phyloP scores from a whole-genome alignment of 768 basidiomycete genomes.

The Gloeostereum incarnatum region DNA sequence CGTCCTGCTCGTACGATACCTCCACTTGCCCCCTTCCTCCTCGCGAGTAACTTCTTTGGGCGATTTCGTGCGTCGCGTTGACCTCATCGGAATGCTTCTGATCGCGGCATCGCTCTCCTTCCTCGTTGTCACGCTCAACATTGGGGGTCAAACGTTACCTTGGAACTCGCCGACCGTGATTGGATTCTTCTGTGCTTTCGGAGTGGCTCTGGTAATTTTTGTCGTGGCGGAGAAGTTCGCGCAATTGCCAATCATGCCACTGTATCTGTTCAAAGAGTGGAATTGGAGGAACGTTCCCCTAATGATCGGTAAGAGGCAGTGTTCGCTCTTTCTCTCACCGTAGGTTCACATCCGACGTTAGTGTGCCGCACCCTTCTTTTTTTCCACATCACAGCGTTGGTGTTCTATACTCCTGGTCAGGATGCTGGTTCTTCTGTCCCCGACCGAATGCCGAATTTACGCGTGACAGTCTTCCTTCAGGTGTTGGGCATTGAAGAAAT shows the following conservation, averaged over 20 bases:
- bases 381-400: conserved; percentile 16
- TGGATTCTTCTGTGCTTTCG: conserved; percentile 13
- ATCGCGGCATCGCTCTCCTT: conserved; percentile 14
- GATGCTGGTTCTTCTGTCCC: background rate
- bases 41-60: conserved; percentile 5
- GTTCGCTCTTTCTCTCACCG: background rate
- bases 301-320: conserved; percentile 11
- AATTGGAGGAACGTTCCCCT: conserved; percentile 18
- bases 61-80: conserved; percentile 9
- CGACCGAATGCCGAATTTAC: background rate
- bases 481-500: conserved; percentile 13
- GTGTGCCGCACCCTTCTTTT: conserved; percentile 13
- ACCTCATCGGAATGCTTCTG: conserved; percentile 15
- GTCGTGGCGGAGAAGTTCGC: conserved; percentile 14
- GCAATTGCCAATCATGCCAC: conserved; percentile 12
- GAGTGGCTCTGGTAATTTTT: conserved; percentile 12
- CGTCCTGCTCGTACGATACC: conserved; percentile 10
- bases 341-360: conserved; percentile 1
- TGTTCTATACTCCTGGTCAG: conserved; percentile 5
- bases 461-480: conserved; percentile 13
- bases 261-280: conserved; percentile 14
- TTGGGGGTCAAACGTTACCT: conserved; percentile 15
- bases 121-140: conserved; percentile 15
- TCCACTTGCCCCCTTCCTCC: conserved; percentile 12
- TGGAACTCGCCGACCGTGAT: conserved; percentile 17